These are phyloP conservation scores for Astrothelium subdiscretum DNA, from an alignment of 495 filamentous ascomycete genomes.

Conservation along the genomic window DNA sequence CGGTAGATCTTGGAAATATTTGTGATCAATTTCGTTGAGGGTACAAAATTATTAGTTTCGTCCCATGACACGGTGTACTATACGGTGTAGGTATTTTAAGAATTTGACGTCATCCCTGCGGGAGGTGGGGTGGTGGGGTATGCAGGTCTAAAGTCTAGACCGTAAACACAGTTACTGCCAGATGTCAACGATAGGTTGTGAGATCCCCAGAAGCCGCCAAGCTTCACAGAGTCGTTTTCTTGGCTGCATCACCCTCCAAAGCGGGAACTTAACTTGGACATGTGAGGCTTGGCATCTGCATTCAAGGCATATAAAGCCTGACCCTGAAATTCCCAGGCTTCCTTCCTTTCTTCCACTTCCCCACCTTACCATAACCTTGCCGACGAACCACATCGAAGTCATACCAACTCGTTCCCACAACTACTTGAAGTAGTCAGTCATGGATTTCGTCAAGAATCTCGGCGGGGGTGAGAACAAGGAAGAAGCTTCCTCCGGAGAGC, in stretches of 20 bases:
- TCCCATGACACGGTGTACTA: not conserved
- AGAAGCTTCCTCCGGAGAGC: slow-evolving; percentile 2
- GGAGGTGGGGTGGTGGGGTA: not conserved
- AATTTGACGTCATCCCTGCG: not conserved
- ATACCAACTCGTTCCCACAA: not conserved
- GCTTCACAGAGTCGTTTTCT: not conserved
- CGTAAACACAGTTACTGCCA: not conserved
- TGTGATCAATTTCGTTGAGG: too few relatives aligned
- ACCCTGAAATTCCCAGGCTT: not conserved
- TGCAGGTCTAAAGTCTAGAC: not conserved
- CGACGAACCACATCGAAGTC: too few relatives aligned
- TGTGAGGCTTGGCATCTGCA: not conserved
- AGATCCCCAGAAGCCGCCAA: not conserved
- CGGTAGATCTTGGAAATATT: too few relatives aligned
- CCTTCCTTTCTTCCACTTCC: too few relatives aligned
- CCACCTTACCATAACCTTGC: too few relatives aligned
- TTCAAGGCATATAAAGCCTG: not conserved
- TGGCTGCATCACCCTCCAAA: not conserved
- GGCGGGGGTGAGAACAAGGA: slow-evolving; percentile 18
- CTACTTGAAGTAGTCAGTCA: slow-evolving; percentile 5
- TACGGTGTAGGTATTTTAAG: not conserved
- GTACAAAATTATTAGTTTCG: not conserved
- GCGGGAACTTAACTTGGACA: not conserved
- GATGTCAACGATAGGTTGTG: not conserved
- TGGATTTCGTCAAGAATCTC: slow-evolving; percentile 30